Conservation (phyloP, 1,284 basidiomycete genomes). For the Microbotryomycetes sp. region DNA sequence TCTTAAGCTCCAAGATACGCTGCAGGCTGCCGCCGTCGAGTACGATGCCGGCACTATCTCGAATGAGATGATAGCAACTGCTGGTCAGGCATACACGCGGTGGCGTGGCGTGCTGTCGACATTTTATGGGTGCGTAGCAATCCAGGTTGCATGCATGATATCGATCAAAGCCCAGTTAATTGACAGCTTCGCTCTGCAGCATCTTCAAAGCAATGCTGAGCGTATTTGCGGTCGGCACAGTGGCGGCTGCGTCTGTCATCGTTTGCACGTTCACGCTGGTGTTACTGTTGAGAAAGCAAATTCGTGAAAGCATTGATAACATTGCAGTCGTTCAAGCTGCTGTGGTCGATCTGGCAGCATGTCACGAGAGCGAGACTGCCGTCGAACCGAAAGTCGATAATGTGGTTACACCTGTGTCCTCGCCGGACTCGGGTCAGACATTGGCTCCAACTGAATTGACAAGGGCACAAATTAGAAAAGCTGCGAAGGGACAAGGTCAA, state of each 20-base stretch:
- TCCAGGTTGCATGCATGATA: background rate
- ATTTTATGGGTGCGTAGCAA: background rate
- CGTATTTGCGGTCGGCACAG: background rate
- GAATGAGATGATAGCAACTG: background rate
- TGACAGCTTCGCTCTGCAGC: background rate
- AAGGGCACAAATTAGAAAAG: background rate
- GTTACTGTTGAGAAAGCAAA: background rate
- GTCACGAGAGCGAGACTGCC: background rate
- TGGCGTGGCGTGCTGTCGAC: background rate
- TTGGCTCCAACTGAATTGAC: background rate
- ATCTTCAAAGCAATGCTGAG: background rate
- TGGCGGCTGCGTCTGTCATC: background rate
- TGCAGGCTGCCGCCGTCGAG: background rate
- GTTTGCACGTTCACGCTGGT: background rate
- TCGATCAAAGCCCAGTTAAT: too few relatives aligned
- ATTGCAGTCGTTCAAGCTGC: background rate
- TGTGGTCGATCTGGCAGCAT: background rate
- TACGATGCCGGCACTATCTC: background rate
- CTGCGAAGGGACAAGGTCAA: background rate
- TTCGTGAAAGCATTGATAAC: background rate
- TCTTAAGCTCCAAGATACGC: background rate
- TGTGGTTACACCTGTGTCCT: background rate
- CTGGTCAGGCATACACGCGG: background rate
- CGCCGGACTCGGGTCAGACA: too few relatives aligned
- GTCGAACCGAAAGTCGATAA: background rate